phyloP scores from a whole-genome alignment of 495 filamentous ascomycete species.

The Pseudomonodictys pantanalensis region DNA sequence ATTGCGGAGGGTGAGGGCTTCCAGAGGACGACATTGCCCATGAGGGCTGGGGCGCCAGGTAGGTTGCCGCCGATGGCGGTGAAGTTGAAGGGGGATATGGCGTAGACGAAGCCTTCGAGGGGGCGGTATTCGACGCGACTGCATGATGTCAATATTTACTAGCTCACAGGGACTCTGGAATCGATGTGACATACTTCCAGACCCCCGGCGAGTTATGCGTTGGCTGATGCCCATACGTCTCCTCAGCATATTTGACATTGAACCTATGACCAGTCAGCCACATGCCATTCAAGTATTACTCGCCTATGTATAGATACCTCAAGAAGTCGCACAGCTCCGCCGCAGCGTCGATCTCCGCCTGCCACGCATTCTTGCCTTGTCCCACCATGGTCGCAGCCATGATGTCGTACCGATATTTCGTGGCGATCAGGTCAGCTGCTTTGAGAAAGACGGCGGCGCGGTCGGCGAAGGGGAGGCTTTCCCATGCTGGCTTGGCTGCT shows the following conservation, averaged over 20 bases:
- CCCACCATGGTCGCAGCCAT: slow-evolving; percentile 93
- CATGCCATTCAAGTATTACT: background rate
- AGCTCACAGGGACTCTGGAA: background rate
- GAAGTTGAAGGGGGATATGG: slow-evolving; percentile 48
- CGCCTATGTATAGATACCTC: slow-evolving; percentile 26
- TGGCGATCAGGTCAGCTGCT: slow-evolving; percentile 81
- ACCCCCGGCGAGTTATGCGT: slow-evolving; percentile 41
- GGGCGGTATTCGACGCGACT: slow-evolving; percentile 45
- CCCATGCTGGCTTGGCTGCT: slow-evolving; percentile 77
- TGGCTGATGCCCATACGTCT: slow-evolving; percentile 43
- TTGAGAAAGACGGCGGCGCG: slow-evolving; percentile 92
- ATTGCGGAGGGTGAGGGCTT: slow-evolving; percentile 44
- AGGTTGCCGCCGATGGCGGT: slow-evolving; percentile 46
- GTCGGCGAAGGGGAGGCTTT: slow-evolving; percentile 76
- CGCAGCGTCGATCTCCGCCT: slow-evolving; percentile 93
- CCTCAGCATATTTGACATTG: slow-evolving; percentile 46
- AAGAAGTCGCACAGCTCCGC: slow-evolving; percentile 91
- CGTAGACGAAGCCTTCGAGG: slow-evolving; percentile 47
- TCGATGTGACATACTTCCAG: slow-evolving; percentile 39
- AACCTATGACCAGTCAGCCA: slow-evolving; percentile 44
- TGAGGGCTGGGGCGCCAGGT: slow-evolving; percentile 42
- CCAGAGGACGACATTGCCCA: slow-evolving; percentile 48
- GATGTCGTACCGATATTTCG: slow-evolving; percentile 88
- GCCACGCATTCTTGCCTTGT: slow-evolving; percentile 95
- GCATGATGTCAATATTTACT: slow-evolving; percentile 15